Percentiles rank a stretch among this genome's conserved stretches.
phyloP scores from a whole-genome alignment of 192 early-diverging fungal genomes.

The Entomortierella beljakovae region DNA sequence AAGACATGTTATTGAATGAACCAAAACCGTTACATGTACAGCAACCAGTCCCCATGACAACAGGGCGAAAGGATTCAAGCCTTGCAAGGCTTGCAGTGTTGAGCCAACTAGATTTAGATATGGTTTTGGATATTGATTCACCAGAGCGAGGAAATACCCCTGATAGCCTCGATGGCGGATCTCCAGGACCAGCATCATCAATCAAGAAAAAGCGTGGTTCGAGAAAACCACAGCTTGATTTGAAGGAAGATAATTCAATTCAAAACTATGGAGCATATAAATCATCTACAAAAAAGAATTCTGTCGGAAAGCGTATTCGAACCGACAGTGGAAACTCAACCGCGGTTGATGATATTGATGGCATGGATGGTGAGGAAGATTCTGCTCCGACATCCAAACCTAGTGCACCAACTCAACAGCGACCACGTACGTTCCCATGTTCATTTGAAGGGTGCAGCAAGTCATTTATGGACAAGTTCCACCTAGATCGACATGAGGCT shows the following conservation, averaged over 20 bases:
- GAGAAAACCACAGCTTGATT: background rate
- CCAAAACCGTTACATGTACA: constrained; percentile 31
- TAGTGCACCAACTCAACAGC: constrained; percentile 11
- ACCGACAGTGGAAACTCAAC: background rate
- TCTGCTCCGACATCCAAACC: background rate
- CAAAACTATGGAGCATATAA: background rate
- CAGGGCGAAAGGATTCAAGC: constrained; percentile 13
- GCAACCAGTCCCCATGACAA: constrained; percentile 11
- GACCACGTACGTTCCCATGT: constrained; percentile 39
- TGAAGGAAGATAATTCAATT: background rate
- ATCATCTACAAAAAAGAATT: background rate
- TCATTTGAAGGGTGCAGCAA: constrained; percentile 49
- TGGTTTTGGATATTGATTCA: constrained; percentile 21
- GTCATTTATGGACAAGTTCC: constrained; percentile 55
- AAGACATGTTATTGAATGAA: constrained; percentile 51
- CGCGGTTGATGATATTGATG: background rate
- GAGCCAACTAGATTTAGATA: constrained; percentile 22
- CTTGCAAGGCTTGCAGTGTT: constrained; percentile 39
- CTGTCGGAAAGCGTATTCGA: background rate
- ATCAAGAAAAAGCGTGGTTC: constrained; percentile 14
- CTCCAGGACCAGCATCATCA: constrained; percentile 19
- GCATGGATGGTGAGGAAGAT: constrained; percentile 5
- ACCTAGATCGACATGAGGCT: constrained; percentile 41
- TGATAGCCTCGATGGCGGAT: constrained; percentile 28
- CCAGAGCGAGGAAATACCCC: constrained; percentile 53